These are phyloP conservation scores for Colletotrichum sp. DNA, from an alignment of 2,329 filamentous ascomycete genomes.

Conservation along the genomic window DNA sequence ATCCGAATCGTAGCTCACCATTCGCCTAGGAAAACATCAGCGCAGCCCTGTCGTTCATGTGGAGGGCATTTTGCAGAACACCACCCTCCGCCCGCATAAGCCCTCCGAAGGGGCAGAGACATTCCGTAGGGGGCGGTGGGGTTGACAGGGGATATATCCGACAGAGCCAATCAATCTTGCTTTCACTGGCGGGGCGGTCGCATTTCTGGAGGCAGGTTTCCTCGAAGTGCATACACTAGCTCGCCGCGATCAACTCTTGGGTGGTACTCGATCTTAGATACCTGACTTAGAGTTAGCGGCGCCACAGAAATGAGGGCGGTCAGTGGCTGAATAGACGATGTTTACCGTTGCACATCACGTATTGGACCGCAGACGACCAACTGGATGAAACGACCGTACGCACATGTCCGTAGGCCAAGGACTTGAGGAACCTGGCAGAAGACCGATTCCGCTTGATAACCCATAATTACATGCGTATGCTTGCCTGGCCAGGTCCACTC, in stretches of 20 bases:
- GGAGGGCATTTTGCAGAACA: background rate
- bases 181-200: background rate
- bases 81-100: background rate
- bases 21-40: background rate
- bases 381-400: background rate
- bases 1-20: background rate
- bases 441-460: background rate
- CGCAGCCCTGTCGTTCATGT: background rate
- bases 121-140: background rate
- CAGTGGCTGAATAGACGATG: background rate
- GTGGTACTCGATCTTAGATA: background rate
- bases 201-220: background rate
- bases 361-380: background rate
- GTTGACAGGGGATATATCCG: background rate
- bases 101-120: background rate
- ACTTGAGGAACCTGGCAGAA: background rate
- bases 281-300: background rate
- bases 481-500: background rate
- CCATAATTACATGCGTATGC: background rate
- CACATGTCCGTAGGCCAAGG: background rate
- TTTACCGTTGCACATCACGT: background rate
- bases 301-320: background rate
- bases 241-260: background rate
- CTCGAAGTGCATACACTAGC: background rate
- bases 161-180: background rate